Percentiles rank a stretch among this genome's conserved stretches.
Conservation (phyloP, 1,284 basidiomycete species). For the Puccinia hordei region DNA sequence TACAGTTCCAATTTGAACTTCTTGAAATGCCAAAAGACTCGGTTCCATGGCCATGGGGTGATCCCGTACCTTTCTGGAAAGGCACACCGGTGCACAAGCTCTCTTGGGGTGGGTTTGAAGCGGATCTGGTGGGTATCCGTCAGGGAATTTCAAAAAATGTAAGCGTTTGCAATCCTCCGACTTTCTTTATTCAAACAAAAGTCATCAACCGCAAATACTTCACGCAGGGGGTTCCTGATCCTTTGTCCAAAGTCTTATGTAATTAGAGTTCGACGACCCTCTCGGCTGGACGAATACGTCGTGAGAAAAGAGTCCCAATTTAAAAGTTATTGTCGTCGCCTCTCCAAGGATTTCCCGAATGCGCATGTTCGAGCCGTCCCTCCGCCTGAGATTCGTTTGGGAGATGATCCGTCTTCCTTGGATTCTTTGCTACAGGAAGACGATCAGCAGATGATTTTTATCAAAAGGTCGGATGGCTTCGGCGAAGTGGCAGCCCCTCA, state of each 20-base stretch:
- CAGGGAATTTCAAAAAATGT: conserved; percentile 52
- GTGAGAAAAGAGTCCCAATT: conserved; percentile 54
- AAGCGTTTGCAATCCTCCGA: conserved; percentile 13
- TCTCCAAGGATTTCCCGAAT: conserved; percentile 53
- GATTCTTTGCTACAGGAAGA: conserved; percentile 38
- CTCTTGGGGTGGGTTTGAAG: conserved; percentile 56
- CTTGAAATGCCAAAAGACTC: conserved; percentile 52
- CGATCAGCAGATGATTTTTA: background rate
- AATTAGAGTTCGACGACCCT: conserved; percentile 54
- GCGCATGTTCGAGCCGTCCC: conserved; percentile 53
- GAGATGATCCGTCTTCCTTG: conserved; percentile 46
- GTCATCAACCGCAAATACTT: background rate
- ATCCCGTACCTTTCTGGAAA: conserved; percentile 53
- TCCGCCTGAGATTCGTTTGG: conserved; percentile 25
- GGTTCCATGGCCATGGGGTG: conserved; percentile 53
- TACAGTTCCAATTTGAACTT: conserved; percentile 6
- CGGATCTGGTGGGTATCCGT: conserved; percentile 53
- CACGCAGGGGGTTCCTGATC: background rate
- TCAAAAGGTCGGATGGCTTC: background rate
- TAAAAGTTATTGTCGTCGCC: conserved; percentile 51
- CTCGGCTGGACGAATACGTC: conserved; percentile 55
- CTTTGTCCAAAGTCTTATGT: conserved; percentile 52
- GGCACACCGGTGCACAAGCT: conserved; percentile 53
- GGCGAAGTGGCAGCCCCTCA: background rate
- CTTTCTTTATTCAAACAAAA: background rate